Base-by-base conservation (phyloP, 345 rosid genomes). In the Raphanus sativus region DNA sequence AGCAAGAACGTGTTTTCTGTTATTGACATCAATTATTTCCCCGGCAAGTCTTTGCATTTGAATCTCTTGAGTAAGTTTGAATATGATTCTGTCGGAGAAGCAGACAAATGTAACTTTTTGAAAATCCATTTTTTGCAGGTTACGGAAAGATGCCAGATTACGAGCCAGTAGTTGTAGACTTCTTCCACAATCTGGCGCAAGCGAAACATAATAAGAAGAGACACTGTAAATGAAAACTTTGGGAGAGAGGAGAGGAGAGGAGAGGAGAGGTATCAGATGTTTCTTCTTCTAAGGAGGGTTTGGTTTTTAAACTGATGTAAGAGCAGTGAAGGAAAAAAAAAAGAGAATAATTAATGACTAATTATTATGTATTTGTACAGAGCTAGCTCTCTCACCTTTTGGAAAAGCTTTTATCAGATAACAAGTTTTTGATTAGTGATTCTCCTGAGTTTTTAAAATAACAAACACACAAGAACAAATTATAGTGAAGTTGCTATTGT, bases 21-120 rank as follows among this genome's bases (percentile, higher is more conserved):
- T 74, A 87, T 94, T n/a, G 98, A 94, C 92, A 90, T 94, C 79
- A 94, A 94, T 81, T 91, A 92, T 85, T 94, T 91, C 68, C 98
- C 97, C 61, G 97, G 98, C 69, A 85, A 81, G 91, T 40, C 40
- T 52, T 82, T 52, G 9, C 48, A 17, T 24, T 21, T 65, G 28
- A 7, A 64, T 13, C 38, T 55, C 10, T 32, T 59, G 40, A 25
- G 61, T 33, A 32, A 32, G 68, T 65, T 50, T 54, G 8, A 33
- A 52, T n/a, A 16, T 55, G 65, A n/a, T 34, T 3, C 6, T 17
- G 6, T 61, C n/a, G 12, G 9, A 21, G 69, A 62, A 36, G 34
- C 73, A 74, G 71, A 68, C 30, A n/a, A 62, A 17, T 73, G 71
- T n/a, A 62, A 29, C 9, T 67, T 50, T 50, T 50, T 5, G 8